phyloP scores from a whole-genome alignment of 352 stramenopile genomes.

The Pythium sukuiense region DNA sequence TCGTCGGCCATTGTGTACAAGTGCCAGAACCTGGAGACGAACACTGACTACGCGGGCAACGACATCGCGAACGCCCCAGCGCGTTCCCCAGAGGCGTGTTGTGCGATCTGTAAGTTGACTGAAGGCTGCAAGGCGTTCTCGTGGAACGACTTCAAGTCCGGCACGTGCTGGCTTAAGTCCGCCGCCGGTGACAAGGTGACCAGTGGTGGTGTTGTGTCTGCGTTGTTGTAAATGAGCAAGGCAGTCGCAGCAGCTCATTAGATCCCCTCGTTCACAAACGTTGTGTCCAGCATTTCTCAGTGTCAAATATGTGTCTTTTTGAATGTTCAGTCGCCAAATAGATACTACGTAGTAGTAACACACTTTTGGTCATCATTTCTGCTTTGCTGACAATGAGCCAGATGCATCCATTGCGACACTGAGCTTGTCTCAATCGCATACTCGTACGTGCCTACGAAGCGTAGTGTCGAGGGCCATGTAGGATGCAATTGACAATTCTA shows the following conservation, averaged over 20 bases:
- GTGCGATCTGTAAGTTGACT: conserved; percentile 31
- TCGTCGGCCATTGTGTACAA: conserved; percentile 38
- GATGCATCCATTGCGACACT: too few species aligned
- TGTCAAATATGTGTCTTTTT: not conserved
- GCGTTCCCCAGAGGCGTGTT: conserved; percentile 32
- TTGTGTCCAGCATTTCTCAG: not conserved
- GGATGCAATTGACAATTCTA: too few species aligned
- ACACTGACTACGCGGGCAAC: conserved; percentile 29
- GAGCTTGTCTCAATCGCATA: too few species aligned
- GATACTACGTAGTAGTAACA: too few species aligned
- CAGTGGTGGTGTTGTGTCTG: conserved; percentile 29
- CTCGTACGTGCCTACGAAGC: too few species aligned
- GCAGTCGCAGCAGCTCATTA: conserved; percentile 4
- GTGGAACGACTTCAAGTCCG: conserved; percentile 34
- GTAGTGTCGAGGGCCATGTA: too few species aligned
- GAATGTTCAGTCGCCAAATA: not conserved
- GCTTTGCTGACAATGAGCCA: too few species aligned
- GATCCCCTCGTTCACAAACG: not conserved
- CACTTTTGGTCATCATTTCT: not conserved
- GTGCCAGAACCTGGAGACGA: conserved; percentile 27
- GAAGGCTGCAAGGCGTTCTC: conserved; percentile 32
- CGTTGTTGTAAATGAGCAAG: conserved; percentile 20
- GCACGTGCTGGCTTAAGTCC: conserved; percentile 45
- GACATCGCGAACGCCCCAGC: conserved; percentile 27
- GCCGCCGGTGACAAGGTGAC: conserved; percentile 9